phyloP scores from a whole-genome alignment of 192 early-diverging fungal species.

The Spizellomyces punctatus region DNA sequence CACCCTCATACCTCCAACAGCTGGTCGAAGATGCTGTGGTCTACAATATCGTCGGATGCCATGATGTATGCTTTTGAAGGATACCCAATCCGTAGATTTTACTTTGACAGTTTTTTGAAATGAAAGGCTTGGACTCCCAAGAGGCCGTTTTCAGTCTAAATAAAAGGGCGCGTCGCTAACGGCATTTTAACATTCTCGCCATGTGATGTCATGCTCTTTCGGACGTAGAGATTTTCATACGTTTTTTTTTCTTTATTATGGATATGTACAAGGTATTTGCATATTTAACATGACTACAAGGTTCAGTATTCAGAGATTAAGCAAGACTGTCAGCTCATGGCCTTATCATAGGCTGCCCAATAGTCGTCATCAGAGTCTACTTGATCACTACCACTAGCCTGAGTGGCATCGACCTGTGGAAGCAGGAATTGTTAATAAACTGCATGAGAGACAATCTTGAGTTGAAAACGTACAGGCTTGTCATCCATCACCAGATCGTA shows the following conservation, averaged over 20 bases:
- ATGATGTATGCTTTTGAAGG: not conserved
- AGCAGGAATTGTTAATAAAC: not conserved
- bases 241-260: too few relatives aligned
- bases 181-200: too few relatives aligned
- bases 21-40: slow-evolving; percentile 84
- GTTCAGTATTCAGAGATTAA: too few relatives aligned
- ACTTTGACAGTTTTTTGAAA: too few relatives aligned
- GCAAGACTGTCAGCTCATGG: not conserved
- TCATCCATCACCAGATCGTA: not conserved
- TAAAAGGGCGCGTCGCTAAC: too few relatives aligned
- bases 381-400: not conserved
- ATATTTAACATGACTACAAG: too few relatives aligned
- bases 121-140: too few relatives aligned
- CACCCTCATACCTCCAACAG: slow-evolving; percentile 58
- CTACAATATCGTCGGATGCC: slow-evolving; percentile 62
- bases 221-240: too few relatives aligned
- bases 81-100: too few relatives aligned
- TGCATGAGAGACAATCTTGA: not conserved
- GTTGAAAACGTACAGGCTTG: not conserved
- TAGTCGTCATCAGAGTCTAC: not conserved
- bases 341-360: slow-evolving; percentile 1
- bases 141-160: too few relatives aligned
- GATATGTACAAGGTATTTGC: too few relatives aligned
- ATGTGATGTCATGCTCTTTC: too few relatives aligned
- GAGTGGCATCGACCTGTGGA: not conserved